Base-by-base conservation (phyloP, 1,139 yeast species). In the Suhomyces coccinellae region DNA sequence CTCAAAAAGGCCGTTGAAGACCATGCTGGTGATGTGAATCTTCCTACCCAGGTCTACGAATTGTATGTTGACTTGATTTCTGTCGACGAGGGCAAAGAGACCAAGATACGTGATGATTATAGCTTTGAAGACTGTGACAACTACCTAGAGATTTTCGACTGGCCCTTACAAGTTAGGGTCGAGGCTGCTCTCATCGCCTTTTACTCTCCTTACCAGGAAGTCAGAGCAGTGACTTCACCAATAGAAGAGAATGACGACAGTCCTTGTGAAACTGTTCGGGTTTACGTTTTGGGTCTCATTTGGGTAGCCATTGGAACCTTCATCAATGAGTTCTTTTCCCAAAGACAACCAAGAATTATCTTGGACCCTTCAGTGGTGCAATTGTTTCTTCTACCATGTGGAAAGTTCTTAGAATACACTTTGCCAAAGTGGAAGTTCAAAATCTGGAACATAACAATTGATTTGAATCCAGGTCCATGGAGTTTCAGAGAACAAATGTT, bases 121-220 rank as follows among this genome's bases (percentile, higher is more conserved):
- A 26, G 30, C 13, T 24, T 33, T 13, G 41, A 32, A 16, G 16
- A 33, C 6, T 14, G 7, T 13, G 13, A 15, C 2, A 32, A 16
- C 28, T 26, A 11, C 12, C 27, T 32, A 26, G 40, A 37, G 10
- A 22, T 49, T 15, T 7, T 27, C 7, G 56, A 56, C 40, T 56
- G 60, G 60, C 36, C 40, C 6, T 44, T 57, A 12, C 57, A 54
- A 41, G 49, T 48, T 9, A 48, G 53, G 15, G 27, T 50, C 13
- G 60, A 57, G 36, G 61, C 61, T 14, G 55, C 54, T 2, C 41
- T 82, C 40, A 63, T 77, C 43, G 68, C 75, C 39, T 81, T 67
- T 56, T 77, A 75, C 58, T 81, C 85, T 1, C 85, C 86, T 1
- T 83, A 83, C 58, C 79, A 83, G 3, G 87, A 82, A 58, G 85